Evolutionary conservation across 2,329 filamentous ascomycete genomes (phyloP).

Genomic region (Fusarium sp.): DNA sequence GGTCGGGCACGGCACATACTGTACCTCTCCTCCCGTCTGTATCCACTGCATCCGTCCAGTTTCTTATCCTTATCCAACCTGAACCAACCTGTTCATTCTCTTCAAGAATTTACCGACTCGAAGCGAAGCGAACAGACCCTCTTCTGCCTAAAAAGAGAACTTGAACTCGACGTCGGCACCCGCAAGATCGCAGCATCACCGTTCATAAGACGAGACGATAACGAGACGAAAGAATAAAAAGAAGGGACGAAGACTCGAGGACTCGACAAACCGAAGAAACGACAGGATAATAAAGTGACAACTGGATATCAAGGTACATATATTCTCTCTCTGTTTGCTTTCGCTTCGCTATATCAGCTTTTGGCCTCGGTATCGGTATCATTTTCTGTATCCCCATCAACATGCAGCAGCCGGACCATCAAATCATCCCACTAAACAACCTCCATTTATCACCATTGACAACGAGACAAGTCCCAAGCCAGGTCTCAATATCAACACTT

Average conservation of each 20-base stretch:
- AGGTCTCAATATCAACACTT: conserved; percentile 20
- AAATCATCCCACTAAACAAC: conserved; percentile 26
- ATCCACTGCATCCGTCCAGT: conserved; percentile 37
- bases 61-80: conserved; percentile 38
- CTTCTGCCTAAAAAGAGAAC: conserved; percentile 44
- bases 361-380: conserved; percentile 22
- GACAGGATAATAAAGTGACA: conserved; percentile 12
- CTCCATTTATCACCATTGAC: conserved; percentile 30
- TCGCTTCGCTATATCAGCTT: conserved; percentile 1
- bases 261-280: conserved; percentile 4
- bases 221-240: background rate
- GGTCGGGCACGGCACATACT: conserved; percentile 26
- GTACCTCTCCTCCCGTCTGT: conserved; percentile 10
- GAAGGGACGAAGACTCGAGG: background rate
- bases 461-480: conserved; percentile 30
- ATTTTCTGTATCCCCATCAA: conserved; percentile 26
- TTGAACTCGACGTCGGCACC: conserved; percentile 34
- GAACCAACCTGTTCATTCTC: conserved; percentile 32
- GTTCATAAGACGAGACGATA: conserved; percentile 9
- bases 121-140: conserved; percentile 38
- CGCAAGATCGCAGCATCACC: conserved; percentile 30
- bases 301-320: conserved; percentile 24
- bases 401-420: conserved; percentile 12
- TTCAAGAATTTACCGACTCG: conserved; percentile 42
- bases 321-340: background rate